Evolutionary conservation across 441 rosid species (phyloP), one percentile per base, ranked within the genome.

Genomic region (Populus tomentosa): DNA sequence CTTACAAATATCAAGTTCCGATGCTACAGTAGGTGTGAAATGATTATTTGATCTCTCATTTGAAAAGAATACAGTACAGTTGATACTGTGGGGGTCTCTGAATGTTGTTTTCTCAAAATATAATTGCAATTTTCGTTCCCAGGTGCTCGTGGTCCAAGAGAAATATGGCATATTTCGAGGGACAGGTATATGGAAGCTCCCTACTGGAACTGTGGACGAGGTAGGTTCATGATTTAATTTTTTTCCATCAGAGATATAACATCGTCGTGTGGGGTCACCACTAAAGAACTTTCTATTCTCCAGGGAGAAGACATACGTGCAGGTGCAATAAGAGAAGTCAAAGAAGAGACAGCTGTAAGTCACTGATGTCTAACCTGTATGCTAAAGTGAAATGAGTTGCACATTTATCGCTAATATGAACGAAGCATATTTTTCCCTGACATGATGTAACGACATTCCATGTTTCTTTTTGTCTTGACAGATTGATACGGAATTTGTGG

Each of bases 111-210:
- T 70, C 13, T 56, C 26, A 20, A 61, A 70, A 32, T 35, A 64
- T 71, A 66, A 83, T 75, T 81, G 10, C 53, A 42, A 68, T 28
- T 80, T 73, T 80, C 69, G 24, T 56, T 76, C 70, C 21, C 76
- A 94, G 97, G 85, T 91, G 65, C 82, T 93, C 13, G 97, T 93
- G 33, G 94, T 93, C 76, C 97, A 92, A 84, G 98, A 95, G 80
- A 95, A 88, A 79, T 82, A 42, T 2, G 95, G 98, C 77, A 81
- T 77, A 20, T 80, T 87, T 71, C 81, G 33, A 66, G 94, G 96
- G 62, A 80, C 42, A 38, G 92, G 97, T 62, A 53, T 90, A 24
- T 92, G 97, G 98, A 93, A 92, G 90, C 83, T 93, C 81, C 98
- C 98, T 68, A 89, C 99, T 5, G 97, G 98, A 74, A 90, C 83